Base-by-base conservation (phyloP, 2,329 filamentous ascomycete species). In the Pyrenophora tritici-repentis region DNA sequence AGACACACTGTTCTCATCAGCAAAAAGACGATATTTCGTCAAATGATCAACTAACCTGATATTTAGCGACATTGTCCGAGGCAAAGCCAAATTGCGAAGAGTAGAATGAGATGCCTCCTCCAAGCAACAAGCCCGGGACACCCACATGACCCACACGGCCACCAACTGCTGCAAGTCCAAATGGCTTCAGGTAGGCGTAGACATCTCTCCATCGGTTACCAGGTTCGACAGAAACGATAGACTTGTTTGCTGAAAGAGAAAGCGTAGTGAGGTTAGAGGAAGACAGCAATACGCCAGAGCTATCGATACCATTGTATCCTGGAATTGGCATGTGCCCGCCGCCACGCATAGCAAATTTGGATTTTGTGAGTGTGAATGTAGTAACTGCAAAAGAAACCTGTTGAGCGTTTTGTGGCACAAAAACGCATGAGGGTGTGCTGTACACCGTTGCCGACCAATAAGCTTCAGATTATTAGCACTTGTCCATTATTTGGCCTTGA, bases 161-260 rank as follows among this genome's bases (percentile, higher is more conserved):
- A 2, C 69, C 69, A 7, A 69, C 59, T 44, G 63, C 61, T 31
- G 59, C 56, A 10, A 71, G 55, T 1, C 52, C 47, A 3, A 39
- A 50, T 9, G 48, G 44, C 22, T 70, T 55, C 1, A 73, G 50
- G 20, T 61, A 57, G 1, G 54, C 55, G 20, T 61, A 73, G 1
- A 72, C 68, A 32, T 70, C 59, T 7, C 58, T 58, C 69, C 70
- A 72, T 36, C 59, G 50, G 8, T 64, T 58, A 1, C 70, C 70
- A 13, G 70, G 58, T 1, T 68, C 69, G 12, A 72, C 56, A 3
- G 50, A 58, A 7, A 70, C 53, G 2, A 42, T 50, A 1, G 58
- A 46, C 37, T 63, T 59, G 54, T 70, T 66, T 1, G 57, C 34
- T 3, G 61, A 65, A 6, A 66, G 58, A 8, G 49, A 51, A 13